phyloP scores from a whole-genome alignment of 2,329 filamentous ascomycete species.

The Trichoderma polysporum region DNA sequence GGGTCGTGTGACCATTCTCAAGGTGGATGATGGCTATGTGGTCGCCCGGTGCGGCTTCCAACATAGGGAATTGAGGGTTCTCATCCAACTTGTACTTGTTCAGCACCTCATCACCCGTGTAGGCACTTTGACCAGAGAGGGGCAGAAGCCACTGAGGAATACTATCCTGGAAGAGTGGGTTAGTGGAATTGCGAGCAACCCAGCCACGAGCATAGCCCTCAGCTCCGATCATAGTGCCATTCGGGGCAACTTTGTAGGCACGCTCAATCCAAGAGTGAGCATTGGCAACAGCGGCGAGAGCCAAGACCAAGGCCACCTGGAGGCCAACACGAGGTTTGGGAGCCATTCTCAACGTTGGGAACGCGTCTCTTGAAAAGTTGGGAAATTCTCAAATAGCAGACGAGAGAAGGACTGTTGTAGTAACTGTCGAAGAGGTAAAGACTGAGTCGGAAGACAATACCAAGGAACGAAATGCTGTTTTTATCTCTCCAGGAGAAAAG shows the following conservation, averaged over 20 bases:
- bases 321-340: slow-evolving; percentile 24
- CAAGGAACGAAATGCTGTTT: slow-evolving; percentile 15
- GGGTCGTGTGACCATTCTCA: slow-evolving; percentile 75
- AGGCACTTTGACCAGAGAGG: slow-evolving; percentile 58
- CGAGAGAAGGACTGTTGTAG: neutral
- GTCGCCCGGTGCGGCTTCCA: slow-evolving; percentile 61
- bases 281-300: slow-evolving; percentile 32
- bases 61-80: slow-evolving; percentile 58
- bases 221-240: slow-evolving; percentile 70
- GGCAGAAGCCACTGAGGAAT: slow-evolving; percentile 65
- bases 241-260: slow-evolving; percentile 66
- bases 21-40: slow-evolving; percentile 66
- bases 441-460: slow-evolving; percentile 8
- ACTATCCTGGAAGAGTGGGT: slow-evolving; percentile 56
- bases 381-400: neutral
- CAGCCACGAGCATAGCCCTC: slow-evolving; percentile 76
- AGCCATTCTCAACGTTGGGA: slow-evolving; percentile 1
- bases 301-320: slow-evolving; percentile 31
- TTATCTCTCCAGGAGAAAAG: slow-evolving; percentile 21
- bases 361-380: slow-evolving; percentile 19
- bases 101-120: slow-evolving; percentile 58
- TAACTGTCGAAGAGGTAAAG: slow-evolving; percentile 8
- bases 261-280: slow-evolving; percentile 85
- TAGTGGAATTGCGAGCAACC: slow-evolving; percentile 50
- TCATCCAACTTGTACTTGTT: slow-evolving; percentile 37